A percentile compares a stretch with the other conserved stretches of the same genome.
Conservation (phyloP, 1,139 yeast genomes). For the Kluyveromyces marxianus region DNA sequence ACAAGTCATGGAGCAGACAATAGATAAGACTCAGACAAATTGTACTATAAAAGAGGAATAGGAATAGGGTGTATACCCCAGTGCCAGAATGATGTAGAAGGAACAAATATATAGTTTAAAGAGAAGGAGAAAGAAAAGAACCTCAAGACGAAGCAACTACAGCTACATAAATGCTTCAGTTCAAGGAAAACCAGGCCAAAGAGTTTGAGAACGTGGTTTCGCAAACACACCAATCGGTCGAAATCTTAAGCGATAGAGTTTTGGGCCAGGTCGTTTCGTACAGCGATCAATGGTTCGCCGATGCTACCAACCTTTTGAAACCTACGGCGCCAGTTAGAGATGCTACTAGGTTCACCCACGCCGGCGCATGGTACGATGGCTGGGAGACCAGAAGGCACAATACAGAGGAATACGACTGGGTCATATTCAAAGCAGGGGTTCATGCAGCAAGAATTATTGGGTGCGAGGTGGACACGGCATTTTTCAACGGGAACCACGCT, state of each 20-base stretch:
- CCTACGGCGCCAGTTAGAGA: conserved; percentile 76
- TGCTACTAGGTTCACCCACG: conserved; percentile 65
- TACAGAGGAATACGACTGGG: conserved; percentile 78
- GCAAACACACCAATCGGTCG: conserved; percentile 27
- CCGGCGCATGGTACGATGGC: conserved; percentile 97
- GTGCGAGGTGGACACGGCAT: conserved; percentile 86
- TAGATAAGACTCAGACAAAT: no score
- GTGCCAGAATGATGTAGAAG: no score
- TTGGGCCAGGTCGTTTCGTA: conserved; percentile 66
- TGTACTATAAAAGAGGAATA: no score
- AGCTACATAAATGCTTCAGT: conserved; percentile 2
- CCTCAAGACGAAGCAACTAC: not conserved
- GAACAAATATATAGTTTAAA: no score
- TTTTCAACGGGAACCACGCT: conserved; percentile 91
- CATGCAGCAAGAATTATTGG: conserved; percentile 72
- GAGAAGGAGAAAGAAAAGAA: no score
- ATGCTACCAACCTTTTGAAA: conserved; percentile 78
- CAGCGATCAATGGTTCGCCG: conserved; percentile 94
- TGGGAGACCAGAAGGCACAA: conserved; percentile 98
- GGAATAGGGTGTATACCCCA: no score
- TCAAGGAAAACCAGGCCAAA: conserved; percentile 6
- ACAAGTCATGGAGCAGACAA: no score
- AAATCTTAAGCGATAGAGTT: conserved; percentile 76
- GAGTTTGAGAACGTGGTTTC: conserved; percentile 12
- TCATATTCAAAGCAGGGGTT: conserved; percentile 73